phyloP scores from a whole-genome alignment of 768 basidiomycete genomes.

The Boletus pseudo-olivaceus region DNA sequence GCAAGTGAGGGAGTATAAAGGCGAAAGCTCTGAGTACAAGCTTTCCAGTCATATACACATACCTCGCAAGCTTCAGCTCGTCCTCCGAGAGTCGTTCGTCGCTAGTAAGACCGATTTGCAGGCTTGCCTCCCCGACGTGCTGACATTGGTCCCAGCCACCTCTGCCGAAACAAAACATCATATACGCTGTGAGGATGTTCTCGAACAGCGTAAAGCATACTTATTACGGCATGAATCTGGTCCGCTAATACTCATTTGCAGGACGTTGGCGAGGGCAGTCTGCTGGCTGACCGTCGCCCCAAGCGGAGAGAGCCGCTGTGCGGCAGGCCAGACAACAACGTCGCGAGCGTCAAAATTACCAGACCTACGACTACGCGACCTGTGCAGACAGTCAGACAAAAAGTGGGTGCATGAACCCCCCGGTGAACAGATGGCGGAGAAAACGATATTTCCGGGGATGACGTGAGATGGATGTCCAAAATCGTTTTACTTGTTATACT shows the following conservation, averaged over 20 bases:
- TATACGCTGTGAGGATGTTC: conserved; percentile 1
- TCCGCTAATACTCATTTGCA: conserved; percentile 6
- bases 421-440: background rate
- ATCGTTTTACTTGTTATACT: background rate
- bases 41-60: background rate
- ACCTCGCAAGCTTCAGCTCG: background rate
- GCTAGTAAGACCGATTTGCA: background rate
- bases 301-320: background rate
- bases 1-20: conserved; percentile 7
- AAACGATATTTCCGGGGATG: background rate
- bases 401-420: background rate
- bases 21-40: too few relatives aligned
- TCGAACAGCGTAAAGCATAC: background rate
- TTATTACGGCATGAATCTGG: background rate
- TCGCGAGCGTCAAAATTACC: conserved; percentile 1
- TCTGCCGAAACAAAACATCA: background rate
- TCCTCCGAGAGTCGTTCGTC: background rate
- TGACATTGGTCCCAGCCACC: background rate
- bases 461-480: background rate
- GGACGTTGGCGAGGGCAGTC: background rate
- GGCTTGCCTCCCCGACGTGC: background rate
- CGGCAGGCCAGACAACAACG: conserved; percentile 4
- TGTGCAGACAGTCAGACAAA: background rate
- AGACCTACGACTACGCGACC: conserved; percentile 4
- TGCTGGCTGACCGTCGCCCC: background rate